Evolutionary conservation across 192 early-diverging fungal genomes (phyloP), one percentile per base, ranked within the genome.

Genomic region (Geosiphon pyriformis): DNA sequence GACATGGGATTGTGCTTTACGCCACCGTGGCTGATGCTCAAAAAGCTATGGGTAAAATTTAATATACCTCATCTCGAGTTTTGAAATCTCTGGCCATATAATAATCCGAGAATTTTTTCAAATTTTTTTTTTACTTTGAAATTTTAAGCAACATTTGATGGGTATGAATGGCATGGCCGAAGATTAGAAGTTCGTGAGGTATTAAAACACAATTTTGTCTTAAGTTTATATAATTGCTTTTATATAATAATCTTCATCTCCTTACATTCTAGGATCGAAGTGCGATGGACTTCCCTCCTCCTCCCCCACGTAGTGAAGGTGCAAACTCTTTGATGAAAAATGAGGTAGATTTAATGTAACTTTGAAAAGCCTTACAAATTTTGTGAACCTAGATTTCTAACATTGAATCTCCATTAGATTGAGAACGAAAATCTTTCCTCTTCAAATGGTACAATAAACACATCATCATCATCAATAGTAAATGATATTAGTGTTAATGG

Each of bases 1-100:
- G 87, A 15, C 86, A 84, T 59, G 86, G 83, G 6, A 85, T 80
- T 7, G 81, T 89, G 18, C 62, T 80, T 18, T 86, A 83, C 73
- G 76, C 72, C 49, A 80, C 82, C 11, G 65, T 78, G 2, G 82
- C 81, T 10, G 87, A 86, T 23, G 86, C 87, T 31, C 68, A 77
- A 42, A 84, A 75, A 59, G 87, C 86, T 32, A 74, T 85, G 54
- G 73, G 73, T 76, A 71, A 67, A 23, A 46, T 47, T 1, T 42
- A 42, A 6, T 42, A 42, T 26, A 8, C n/a, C 4, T 22, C 6
- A 55, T 29, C n/a, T 55, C 4, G n/a, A 29, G n/a, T 42, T n/a
- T n/a, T n/a, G n/a, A n/a, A n/a, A n/a, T n/a, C n/a, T n/a, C n/a
- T n/a, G n/a, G n/a, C n/a, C n/a, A n/a, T n/a, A n/a, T n/a, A n/a